Evolutionary conservation across 768 basidiomycete species (phyloP).

Genomic region (Leccinellum luteum): DNA sequence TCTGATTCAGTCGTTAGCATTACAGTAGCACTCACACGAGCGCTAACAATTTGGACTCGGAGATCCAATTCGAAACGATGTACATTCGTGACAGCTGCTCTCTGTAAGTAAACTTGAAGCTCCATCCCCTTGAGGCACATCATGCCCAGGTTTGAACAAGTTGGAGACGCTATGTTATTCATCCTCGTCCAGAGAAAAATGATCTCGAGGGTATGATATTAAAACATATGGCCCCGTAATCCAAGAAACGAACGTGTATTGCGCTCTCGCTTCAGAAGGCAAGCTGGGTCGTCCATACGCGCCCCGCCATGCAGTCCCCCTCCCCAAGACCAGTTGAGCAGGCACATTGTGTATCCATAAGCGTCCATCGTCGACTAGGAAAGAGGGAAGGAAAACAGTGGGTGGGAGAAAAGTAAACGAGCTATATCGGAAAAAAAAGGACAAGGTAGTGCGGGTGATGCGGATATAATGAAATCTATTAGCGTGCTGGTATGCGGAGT

Average conservation of each 20-base stretch:
- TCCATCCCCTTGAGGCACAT: no score
- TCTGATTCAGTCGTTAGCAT: no score
- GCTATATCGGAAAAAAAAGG: conserved; percentile 2
- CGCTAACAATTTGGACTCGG: no score
- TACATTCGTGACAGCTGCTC: no score
- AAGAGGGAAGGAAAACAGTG: conserved; percentile 1
- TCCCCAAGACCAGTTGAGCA: conserved; percentile 14
- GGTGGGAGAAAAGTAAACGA: neutral
- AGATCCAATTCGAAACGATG: no score
- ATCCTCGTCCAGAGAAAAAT: neutral
- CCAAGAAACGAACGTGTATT: conserved; percentile 18
- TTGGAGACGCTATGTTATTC: neutral
- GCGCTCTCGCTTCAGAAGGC: conserved; percentile 6
- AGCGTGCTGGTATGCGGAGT: conserved; percentile 22
- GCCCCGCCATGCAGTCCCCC: conserved; percentile 1
- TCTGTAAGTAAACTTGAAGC: no score
- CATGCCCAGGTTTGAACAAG: neutral
- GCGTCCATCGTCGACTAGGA: conserved; percentile 21
- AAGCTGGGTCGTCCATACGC: neutral
- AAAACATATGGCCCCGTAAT: conserved; percentile 10
- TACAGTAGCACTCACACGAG: no score
- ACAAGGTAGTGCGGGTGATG: conserved; percentile 5
- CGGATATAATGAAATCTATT: conserved; percentile 15
- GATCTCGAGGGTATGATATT: conserved; percentile 8
- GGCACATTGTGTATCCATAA: conserved; percentile 21